phyloP scores from a whole-genome alignment of 805 yeast species.

The Starmerella geochares region DNA sequence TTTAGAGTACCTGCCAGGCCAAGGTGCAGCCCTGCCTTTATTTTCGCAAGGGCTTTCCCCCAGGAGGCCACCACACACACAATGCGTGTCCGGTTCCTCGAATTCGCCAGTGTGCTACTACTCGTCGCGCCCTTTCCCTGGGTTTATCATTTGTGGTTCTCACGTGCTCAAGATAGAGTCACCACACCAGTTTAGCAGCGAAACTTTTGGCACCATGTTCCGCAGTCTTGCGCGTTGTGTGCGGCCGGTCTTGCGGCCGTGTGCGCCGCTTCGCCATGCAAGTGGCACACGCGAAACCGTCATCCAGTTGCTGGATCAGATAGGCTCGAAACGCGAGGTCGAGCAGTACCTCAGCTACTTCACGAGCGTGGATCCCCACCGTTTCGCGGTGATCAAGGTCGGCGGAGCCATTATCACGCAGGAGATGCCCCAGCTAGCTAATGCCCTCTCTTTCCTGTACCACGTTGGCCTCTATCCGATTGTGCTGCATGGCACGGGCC shows the following conservation, averaged over 20 bases:
- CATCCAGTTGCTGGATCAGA: slow-evolving; percentile 85
- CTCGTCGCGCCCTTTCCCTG: too few relatives aligned
- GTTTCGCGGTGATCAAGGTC: slow-evolving; percentile 95
- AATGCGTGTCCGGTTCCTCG: too few relatives aligned
- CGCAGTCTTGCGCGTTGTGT: slow-evolving; percentile 6
- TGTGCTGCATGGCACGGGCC: slow-evolving; percentile 97
- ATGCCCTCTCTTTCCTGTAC: slow-evolving; percentile 88
- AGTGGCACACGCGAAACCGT: slow-evolving; percentile 76
- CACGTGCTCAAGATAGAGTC: slow-evolving; percentile 4
- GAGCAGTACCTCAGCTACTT: slow-evolving; percentile 95
- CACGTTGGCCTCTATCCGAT: slow-evolving; percentile 97
- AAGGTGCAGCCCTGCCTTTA: too few relatives aligned
- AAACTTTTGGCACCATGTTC: slow-evolving; percentile 9
- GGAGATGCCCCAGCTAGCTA: slow-evolving; percentile 83
- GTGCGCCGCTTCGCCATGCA: slow-evolving; percentile 3
- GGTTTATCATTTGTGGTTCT: slow-evolving; percentile 5
- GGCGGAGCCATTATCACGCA: slow-evolving; percentile 99
- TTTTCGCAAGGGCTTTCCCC: too few relatives aligned
- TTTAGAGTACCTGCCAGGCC: too few relatives aligned
- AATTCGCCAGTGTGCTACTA: too few relatives aligned
- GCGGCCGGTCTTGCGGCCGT: slow-evolving; percentile 6
- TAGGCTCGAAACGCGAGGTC: slow-evolving; percentile 95
- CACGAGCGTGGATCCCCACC: slow-evolving; percentile 82
- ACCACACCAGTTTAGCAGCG: not conserved
- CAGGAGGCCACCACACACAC: too few relatives aligned